Base-by-base conservation (phyloP, 2,329 filamentous ascomycete species). In the Trichoderma koningiopsis region DNA sequence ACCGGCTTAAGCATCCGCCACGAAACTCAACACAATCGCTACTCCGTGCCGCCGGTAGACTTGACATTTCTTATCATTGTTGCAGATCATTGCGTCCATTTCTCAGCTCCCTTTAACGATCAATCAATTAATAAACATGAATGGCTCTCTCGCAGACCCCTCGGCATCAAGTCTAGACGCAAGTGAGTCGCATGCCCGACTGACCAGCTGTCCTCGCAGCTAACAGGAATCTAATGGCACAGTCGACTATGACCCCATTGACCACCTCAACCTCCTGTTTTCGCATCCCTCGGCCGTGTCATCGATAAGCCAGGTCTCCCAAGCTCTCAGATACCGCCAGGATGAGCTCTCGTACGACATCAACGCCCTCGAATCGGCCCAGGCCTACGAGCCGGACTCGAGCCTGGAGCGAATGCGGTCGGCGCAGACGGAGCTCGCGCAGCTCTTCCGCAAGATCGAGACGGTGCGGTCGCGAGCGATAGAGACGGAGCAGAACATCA, bases 361-460 rank as follows among this genome's bases (percentile, higher is more conserved):
- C 77, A 85, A 88, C 71, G 82, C 84, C 63, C 89, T 96, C 73
- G 87, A 89, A 80, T 88, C 91, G 73, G 88, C 89, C 56, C 95
- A 97, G 83, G 92, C 93, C 56, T 92, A 91, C 77, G 93, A 92
- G 69, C 92, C 96, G 80, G 89, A 92, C 76, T 93, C 94, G 74
- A 96, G 92, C 78, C 91, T 98, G 71, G 89, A 93, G 81, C 91
- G 94, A 74, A 97, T 99, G 83, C 92, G 96, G 82, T 89, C 91
- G 62, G 94, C 96, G 56, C 95, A 97, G 82, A 87, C 89, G 68
- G 96, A 98, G 82, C 88, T 99, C 72, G 91, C 92, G 22, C 90
- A 92, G 74, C 89, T 99, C 49, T 97, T 99, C 84, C 89, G 90
- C 76, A 97, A 96, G 82, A 97, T 99, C 79, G 95, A 98, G 79